Evolutionary conservation across 257 asterid genomes (phyloP), one percentile per base, ranked within the genome.

Genomic region (Penstemon eatonii): DNA sequence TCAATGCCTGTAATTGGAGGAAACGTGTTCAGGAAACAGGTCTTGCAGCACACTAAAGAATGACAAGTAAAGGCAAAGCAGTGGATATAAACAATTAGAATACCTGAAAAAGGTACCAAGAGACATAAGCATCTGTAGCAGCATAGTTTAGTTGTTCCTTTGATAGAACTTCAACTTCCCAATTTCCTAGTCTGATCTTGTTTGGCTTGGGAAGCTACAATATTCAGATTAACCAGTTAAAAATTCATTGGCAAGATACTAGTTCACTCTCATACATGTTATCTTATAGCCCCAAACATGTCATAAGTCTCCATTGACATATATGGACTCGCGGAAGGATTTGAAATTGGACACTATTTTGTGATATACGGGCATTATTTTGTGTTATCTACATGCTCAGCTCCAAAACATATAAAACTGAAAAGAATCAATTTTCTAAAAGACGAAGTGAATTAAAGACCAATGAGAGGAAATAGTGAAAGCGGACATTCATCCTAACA

Each of bases 61-160:
- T 19, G 19, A 47, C 4, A 61, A 39, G 7, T 43, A 47, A 4
- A 36, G 15, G 12, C 45, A 13, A 66, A 40, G 6, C 44, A 12
- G 13, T 25, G 61, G 2, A 53, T 5, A 45, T 60, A 15, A 44
- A 68, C 25, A 41, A 51, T 50, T 56, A 38, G 56, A 66, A 42
- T 80, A 92, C 98, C 96, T 92, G 90, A 86, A 83, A 80, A 5
- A 92, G 86, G 76, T 79, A 70, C 96, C 97, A 89, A 40, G 98
- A 92, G 67, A 81, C 74, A 5, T 87, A 92, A 58, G 98, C 98
- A 82, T 92, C 98, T 5, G 93, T 83, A 56, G 98, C 97, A 36
- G 97, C 98, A 77, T 92, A 92, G 5, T 75, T 73, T 63, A 89
- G 71, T 80, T 88, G 88, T 45, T 88, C 86, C 58, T 66, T 73